These are phyloP conservation scores for Eucalyptus pauciflora DNA, from an alignment of 345 rosid genomes.

Conservation along the genomic window DNA sequence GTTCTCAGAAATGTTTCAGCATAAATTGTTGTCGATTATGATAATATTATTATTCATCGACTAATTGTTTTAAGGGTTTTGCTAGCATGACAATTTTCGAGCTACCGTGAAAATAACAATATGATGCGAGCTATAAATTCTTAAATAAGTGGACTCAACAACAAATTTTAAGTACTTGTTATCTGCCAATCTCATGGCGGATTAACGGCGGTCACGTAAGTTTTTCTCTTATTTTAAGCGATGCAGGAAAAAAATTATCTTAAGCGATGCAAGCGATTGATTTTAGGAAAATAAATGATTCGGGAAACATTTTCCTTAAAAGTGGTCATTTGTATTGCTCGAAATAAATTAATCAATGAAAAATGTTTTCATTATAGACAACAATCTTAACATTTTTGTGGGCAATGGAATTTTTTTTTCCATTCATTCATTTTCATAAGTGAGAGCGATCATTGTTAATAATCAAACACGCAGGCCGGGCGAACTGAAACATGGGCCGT, in stretches of 20 bases:
- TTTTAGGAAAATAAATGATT: not conserved
- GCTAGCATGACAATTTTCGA: accelerated
- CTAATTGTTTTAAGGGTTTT: too few species aligned
- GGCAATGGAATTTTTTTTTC: accelerated
- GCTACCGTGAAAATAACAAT: accelerated
- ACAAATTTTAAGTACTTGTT: too few species aligned
- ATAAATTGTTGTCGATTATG: too few species aligned
- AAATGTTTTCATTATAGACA: not conserved
- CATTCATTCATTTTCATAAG: not conserved
- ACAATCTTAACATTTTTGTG: not conserved
- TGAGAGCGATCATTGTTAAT: not conserved
- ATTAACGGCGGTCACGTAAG: accelerated
- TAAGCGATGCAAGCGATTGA: accelerated
- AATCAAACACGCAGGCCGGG: not conserved
- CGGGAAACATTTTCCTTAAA: not conserved
- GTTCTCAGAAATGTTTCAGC: accelerated
- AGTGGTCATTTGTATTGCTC: too few species aligned
- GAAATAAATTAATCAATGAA: not conserved
- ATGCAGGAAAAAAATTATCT: too few species aligned
- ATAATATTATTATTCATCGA: not conserved
- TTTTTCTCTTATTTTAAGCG: too few species aligned
- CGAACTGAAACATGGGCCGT: not conserved
- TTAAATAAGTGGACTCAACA: accelerated
- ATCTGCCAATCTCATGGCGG: too few species aligned
- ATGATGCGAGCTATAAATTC: too few species aligned